A percentile compares a stretch with the other conserved stretches of the same genome.
Conservation (phyloP, 192 early-diverging fungal species). For the Spizellomyces sp. region DNA sequence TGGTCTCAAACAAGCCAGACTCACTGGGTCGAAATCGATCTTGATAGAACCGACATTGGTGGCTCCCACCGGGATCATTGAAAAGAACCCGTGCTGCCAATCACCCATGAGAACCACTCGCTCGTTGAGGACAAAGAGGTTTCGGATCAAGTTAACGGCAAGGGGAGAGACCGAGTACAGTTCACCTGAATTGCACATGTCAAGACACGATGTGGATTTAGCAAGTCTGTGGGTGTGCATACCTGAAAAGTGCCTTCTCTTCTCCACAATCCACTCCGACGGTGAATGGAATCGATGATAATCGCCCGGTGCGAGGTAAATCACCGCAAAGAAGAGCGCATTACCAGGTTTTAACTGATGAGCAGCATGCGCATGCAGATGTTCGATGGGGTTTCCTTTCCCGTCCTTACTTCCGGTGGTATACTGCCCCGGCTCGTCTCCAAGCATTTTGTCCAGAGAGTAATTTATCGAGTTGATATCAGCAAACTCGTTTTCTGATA, state of each 20-base stretch:
- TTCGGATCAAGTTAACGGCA: conserved; percentile 78
- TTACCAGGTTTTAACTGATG: conserved; percentile 65
- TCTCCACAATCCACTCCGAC: conserved; percentile 88
- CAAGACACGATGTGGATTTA: neutral
- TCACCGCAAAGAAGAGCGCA: conserved; percentile 83
- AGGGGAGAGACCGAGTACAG: conserved; percentile 94
- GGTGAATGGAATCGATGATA: conserved; percentile 99
- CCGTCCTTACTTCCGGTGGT: conserved; percentile 18
- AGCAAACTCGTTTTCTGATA: conserved; percentile 82
- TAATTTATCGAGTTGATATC: conserved; percentile 86
- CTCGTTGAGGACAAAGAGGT: conserved; percentile 97
- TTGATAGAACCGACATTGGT: conserved; percentile 98
- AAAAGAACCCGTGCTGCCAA: conserved; percentile 94
- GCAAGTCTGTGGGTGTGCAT: conserved; percentile 16
- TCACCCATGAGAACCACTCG: conserved; percentile 89
- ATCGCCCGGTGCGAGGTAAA: conserved; percentile 97
- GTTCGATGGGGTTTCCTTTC: neutral
- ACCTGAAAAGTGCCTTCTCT: conserved; percentile 89
- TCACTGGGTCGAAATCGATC: conserved; percentile 89
- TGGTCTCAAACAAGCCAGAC: neutral
- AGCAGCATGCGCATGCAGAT: conserved; percentile 2
- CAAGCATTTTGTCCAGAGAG: conserved; percentile 75
- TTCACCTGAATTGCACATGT: conserved; percentile 62
- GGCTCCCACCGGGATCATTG: conserved; percentile 95
- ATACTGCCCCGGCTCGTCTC: conserved; percentile 34